Evolutionary conservation across 169 alveolate genomes (phyloP), one percentile per base, ranked within the genome.

Genomic region (Plasmodium falciparum): DNA sequence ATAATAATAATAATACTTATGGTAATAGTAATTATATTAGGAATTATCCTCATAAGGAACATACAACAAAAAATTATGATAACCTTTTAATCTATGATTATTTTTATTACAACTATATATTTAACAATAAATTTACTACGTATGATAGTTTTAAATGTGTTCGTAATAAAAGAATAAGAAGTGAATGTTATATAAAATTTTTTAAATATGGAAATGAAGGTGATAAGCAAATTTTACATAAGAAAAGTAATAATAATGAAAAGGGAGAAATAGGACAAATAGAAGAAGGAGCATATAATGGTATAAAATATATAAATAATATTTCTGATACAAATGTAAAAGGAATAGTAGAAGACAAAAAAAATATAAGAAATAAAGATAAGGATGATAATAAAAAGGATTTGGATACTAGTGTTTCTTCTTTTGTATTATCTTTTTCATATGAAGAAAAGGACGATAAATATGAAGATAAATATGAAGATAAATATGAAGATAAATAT

Each of bases 61-160:
- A 39, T 39, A 7, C 6, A 5, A 39, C 47, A 39, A 26, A 43
- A 12, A 24, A 63, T 49, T 83, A 26, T 47, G 66, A 62, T 22
- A n/a, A 15, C 47, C 11, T 17, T 26, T 61, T 83, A 17, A 24
- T 83, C 0, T 62, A 83, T 15, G 91, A 83, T 62, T 73, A 50
- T 73, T 83, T 52, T 50, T 83, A 69, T 50, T 83, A 83, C 66
- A 70, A 63, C 24, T 83, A 83, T 24, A 39, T 83, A 17, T 83
- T 83, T 11, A 54, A 61, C 17, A 69, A 67, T 50, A 69, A 69
- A 17, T 83, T 62, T 29, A 72, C 58, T 29, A 69, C 67, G 12
- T 72, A 69, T 47, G 80, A 83, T 61, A 83, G 74, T 24, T 58
- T 6, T 26, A 52, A 58, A 61, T 58, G 29, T 13, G 52, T 83